phyloP scores from a whole-genome alignment of 306 rosid species.

The Arachis hypogaea region DNA sequence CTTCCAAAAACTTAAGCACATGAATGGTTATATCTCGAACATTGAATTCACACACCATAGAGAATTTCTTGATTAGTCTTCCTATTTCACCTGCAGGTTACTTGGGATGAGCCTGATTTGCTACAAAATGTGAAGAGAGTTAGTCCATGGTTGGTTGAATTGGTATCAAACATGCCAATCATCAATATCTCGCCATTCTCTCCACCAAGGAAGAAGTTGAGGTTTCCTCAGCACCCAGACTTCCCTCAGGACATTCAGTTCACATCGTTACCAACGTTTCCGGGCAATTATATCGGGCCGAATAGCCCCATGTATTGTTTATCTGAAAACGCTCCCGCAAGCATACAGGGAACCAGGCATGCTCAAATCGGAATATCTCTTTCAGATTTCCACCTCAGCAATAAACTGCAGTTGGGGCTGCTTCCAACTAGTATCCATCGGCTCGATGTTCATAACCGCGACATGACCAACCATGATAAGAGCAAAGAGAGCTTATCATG shows the following conservation, averaged over 20 bases:
- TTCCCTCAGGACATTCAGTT: constrained; percentile 68
- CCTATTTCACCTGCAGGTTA: constrained; percentile 56
- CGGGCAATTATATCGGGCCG: constrained; percentile 81
- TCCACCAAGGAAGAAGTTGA: constrained; percentile 86
- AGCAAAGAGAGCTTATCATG: constrained; percentile 67
- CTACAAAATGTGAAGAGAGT: constrained; percentile 93
- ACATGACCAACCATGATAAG: constrained; percentile 44
- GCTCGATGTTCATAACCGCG: constrained; percentile 49
- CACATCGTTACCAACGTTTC: constrained; percentile 52
- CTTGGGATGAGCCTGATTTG: constrained; percentile 98
- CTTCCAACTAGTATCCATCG: constrained; percentile 61
- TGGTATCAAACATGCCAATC: constrained; percentile 76
- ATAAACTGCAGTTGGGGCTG: constrained; percentile 78
- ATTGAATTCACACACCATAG: neutral
- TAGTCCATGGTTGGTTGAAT: constrained; percentile 92
- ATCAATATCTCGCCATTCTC: constrained; percentile 66
- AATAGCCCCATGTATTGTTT: constrained; percentile 78
- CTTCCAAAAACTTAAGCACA: too few species aligned
- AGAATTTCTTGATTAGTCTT: constrained; percentile 16
- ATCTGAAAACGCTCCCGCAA: constrained; percentile 85
- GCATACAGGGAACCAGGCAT: constrained; percentile 99
- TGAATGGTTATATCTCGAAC: too few species aligned
- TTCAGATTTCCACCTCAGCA: constrained; percentile 73
- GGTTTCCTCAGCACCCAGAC: constrained; percentile 69
- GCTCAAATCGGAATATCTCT: constrained; percentile 88